Evolutionary conservation across 1,284 basidiomycete genomes (phyloP).

Genomic region (Boletus subluridellus): DNA sequence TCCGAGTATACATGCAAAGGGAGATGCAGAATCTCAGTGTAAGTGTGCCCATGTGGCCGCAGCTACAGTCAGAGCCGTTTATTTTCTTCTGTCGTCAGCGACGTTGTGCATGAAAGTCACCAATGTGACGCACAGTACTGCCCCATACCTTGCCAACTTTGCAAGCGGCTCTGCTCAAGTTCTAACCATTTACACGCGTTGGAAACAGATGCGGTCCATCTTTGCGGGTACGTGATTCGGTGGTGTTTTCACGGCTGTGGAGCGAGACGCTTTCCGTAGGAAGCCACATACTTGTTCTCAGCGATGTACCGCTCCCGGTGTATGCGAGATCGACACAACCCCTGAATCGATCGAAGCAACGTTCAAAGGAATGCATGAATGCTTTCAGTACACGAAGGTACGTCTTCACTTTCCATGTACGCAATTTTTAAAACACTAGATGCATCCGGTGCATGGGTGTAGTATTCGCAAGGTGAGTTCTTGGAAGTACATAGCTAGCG

Average conservation of each 20-base stretch:
- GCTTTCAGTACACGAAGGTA: slow-evolving; percentile 48
- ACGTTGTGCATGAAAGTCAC: slow-evolving; percentile 45
- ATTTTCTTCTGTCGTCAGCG: slow-evolving; percentile 30
- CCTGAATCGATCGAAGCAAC: slow-evolving; percentile 56
- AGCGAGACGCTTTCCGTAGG: neutral
- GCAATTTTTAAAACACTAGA: neutral
- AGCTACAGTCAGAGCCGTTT: neutral
- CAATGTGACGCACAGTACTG: slow-evolving; percentile 48
- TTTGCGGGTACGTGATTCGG: slow-evolving; percentile 52
- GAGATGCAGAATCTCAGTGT: slow-evolving; percentile 46
- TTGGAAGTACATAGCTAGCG: neutral
- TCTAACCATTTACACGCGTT: slow-evolving; percentile 51
- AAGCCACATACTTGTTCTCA: slow-evolving; percentile 48
- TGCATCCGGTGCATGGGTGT: neutral
- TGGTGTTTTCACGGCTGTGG: slow-evolving; percentile 14
- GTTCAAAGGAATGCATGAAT: slow-evolving; percentile 45
- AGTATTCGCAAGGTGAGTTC: slow-evolving; percentile 27
- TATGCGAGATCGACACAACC: slow-evolving; percentile 52
- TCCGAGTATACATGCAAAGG: slow-evolving; percentile 39
- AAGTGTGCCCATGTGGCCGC: slow-evolving; percentile 12
- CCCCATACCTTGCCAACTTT: slow-evolving; percentile 50
- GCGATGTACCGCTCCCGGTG: slow-evolving; percentile 43
- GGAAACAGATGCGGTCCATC: slow-evolving; percentile 41
- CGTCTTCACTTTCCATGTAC: slow-evolving; percentile 1
- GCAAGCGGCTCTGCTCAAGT: slow-evolving; percentile 46